phyloP scores from a whole-genome alignment of 2,329 filamentous ascomycete genomes.

The Neonectria sp. region DNA sequence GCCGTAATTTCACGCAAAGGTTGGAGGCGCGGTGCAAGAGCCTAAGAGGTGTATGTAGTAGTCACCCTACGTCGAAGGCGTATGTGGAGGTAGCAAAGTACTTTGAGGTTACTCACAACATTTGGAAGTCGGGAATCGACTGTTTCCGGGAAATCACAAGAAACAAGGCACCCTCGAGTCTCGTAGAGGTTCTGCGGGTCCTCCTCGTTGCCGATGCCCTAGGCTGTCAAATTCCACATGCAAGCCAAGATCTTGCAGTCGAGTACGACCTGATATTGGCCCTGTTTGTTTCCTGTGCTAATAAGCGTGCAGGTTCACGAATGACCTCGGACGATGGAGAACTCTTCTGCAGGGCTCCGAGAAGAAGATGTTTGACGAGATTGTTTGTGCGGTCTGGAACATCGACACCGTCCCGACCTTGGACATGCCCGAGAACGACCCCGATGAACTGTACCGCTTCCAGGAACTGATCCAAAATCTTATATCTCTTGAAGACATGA shows the following conservation, averaged over 20 bases:
- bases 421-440: slow-evolving; percentile 1
- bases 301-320: slow-evolving; percentile 40
- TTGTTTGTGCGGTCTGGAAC: slow-evolving; percentile 43
- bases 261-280: slow-evolving; percentile 25
- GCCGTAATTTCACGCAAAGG: slow-evolving; percentile 24
- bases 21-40: slow-evolving; percentile 30
- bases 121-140: slow-evolving; percentile 34
- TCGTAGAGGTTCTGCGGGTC: slow-evolving; percentile 32
- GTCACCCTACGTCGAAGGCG: neutral
- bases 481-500: slow-evolving; percentile 32
- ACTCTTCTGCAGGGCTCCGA: slow-evolving; percentile 35
- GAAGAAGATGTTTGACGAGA: slow-evolving; percentile 41
- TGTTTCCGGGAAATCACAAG: slow-evolving; percentile 35
- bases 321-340: slow-evolving; percentile 48
- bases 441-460: slow-evolving; percentile 34
- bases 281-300: neutral
- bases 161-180: slow-evolving; percentile 29
- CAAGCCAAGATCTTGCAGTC: slow-evolving; percentile 14
- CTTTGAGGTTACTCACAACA: slow-evolving; percentile 16
- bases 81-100: slow-evolving; percentile 23
- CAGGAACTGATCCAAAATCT: slow-evolving; percentile 43
- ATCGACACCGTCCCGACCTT: slow-evolving; percentile 12
- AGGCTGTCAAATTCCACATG: slow-evolving; percentile 26
- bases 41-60: slow-evolving; percentile 20
- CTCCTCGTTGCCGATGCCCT: slow-evolving; percentile 44